Conservation (phyloP, 441 rosid genomes). For the Rhodomyrtus psidioides region DNA sequence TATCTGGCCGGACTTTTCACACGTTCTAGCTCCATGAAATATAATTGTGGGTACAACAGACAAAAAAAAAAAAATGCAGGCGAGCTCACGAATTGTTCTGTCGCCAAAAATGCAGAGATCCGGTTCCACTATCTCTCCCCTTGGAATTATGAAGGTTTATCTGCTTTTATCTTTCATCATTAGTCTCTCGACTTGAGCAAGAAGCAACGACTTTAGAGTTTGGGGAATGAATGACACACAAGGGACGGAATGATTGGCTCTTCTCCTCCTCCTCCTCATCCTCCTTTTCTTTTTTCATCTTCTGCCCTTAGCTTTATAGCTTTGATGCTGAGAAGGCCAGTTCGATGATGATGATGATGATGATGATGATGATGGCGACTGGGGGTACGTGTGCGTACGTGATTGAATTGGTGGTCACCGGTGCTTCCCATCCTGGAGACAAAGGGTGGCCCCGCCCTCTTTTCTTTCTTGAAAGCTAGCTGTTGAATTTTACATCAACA, state of each 20-base stretch:
- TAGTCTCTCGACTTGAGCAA: background rate
- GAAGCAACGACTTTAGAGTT: background rate
- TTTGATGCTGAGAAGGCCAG: conserved; percentile 24
- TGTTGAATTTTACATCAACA: conserved; percentile 14
- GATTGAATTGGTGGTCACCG: conserved; percentile 34
- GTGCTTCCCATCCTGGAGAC: conserved; percentile 34
- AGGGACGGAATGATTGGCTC: background rate
- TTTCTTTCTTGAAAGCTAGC: conserved; percentile 13
- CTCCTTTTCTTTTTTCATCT: background rate
- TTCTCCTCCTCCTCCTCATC: background rate
- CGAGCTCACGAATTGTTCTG: background rate
- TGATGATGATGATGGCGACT: conserved; percentile 6
- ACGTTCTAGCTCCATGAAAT: background rate
- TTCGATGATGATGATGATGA: background rate
- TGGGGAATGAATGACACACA: background rate
- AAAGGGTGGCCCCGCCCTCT: conserved; percentile 23
- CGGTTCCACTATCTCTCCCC: background rate
- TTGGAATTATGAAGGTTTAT: background rate
- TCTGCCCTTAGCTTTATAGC: conserved; percentile 2
- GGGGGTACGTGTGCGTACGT: conserved; percentile 24
- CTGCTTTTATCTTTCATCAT: background rate
- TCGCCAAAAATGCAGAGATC: background rate
- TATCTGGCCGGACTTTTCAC: rapidly evolving
- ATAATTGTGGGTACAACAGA: background rate
- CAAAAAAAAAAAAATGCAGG: background rate